Percentiles rank a stretch among this genome's conserved stretches.
Conservation (phyloP, 495 filamentous ascomycete species). For the Apodospora peruviana region DNA sequence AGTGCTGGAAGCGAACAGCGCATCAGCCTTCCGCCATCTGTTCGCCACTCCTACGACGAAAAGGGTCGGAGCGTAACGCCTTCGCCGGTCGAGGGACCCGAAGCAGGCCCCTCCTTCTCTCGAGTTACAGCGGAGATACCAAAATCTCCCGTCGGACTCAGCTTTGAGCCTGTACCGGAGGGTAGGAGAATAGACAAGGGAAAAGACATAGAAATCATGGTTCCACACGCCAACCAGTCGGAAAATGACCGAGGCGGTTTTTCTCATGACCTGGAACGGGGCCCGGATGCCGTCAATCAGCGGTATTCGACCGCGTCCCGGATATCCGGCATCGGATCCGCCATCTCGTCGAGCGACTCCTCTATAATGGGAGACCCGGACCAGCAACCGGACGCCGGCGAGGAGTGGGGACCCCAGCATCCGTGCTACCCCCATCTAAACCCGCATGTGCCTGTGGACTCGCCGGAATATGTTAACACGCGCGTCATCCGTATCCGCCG, state of each 20-base stretch:
- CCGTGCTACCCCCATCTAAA: constrained; percentile 92
- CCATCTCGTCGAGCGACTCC: constrained; percentile 43
- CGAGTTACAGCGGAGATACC: constrained; percentile 23
- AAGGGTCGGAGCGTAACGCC: constrained; percentile 33
- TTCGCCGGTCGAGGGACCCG: constrained; percentile 23
- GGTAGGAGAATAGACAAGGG: constrained; percentile 16
- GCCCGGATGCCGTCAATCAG: constrained; percentile 25
- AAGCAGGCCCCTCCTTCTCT: constrained; percentile 20
- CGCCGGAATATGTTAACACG: constrained; percentile 66
- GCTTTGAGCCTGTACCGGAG: constrained; percentile 19
- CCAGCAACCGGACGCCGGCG: constrained; percentile 42
- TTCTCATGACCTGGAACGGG: constrained; percentile 48
- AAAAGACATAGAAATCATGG: constrained; percentile 44
- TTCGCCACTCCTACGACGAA: constrained; percentile 44
- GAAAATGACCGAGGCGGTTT: constrained; percentile 24
- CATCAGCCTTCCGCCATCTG: constrained; percentile 60
- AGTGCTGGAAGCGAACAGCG: constrained; percentile 59
- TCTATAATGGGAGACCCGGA: constrained; percentile 51
- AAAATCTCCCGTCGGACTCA: constrained; percentile 29
- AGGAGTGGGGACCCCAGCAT: constrained; percentile 81
- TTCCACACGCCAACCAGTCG: constrained; percentile 21
- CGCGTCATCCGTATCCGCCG: constrained; percentile 85
- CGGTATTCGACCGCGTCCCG: constrained; percentile 34
- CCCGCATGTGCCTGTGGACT: constrained; percentile 76
- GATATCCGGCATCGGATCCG: constrained; percentile 41